phyloP scores from a whole-genome alignment of 2,329 filamentous ascomycete genomes.

The Colletotrichum brevisporum region DNA sequence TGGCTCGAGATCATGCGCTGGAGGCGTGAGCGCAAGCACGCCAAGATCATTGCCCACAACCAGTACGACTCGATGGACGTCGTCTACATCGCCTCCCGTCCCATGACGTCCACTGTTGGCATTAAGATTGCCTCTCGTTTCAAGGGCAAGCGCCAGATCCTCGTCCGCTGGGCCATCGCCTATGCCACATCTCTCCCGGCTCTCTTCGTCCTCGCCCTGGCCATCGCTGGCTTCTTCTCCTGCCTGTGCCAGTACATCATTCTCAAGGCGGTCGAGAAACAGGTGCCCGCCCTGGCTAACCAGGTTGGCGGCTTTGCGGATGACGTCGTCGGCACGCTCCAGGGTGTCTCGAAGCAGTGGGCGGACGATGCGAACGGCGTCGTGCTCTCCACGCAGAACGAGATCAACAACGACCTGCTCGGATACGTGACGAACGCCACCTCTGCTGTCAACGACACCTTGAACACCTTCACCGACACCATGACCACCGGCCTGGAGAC shows the following conservation, averaged over 20 bases:
- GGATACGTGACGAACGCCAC: constrained; percentile 91
- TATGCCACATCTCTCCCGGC: constrained; percentile 90
- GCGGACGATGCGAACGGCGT: constrained; percentile 81
- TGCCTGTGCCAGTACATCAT: constrained; percentile 87
- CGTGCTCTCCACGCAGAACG: constrained; percentile 77
- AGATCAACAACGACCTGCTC: constrained; percentile 88
- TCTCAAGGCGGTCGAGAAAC: constrained; percentile 79
- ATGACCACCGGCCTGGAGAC: constrained; percentile 81
- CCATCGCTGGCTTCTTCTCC: constrained; percentile 83
- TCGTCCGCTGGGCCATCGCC: constrained; percentile 86
- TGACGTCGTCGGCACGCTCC: constrained; percentile 80
- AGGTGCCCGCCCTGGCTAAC: constrained; percentile 80
- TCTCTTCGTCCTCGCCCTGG: constrained; percentile 88
- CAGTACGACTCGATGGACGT: constrained; percentile 87
- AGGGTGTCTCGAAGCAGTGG: constrained; percentile 83
- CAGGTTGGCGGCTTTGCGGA: constrained; percentile 86
- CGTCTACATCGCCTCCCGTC: constrained; percentile 88
- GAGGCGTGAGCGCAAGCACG: constrained; percentile 78
- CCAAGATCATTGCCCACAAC: constrained; percentile 74
- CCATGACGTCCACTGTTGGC: constrained; percentile 80
- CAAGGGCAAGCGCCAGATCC: constrained; percentile 75
- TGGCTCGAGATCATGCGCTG: constrained; percentile 85
- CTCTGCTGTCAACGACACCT: constrained; percentile 84
- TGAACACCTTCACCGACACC: constrained; percentile 84
- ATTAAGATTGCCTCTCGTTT: constrained; percentile 78